Evolutionary conservation across 2,329 filamentous ascomycete species (phyloP).

Genomic region (Aschersonia sp.): DNA sequence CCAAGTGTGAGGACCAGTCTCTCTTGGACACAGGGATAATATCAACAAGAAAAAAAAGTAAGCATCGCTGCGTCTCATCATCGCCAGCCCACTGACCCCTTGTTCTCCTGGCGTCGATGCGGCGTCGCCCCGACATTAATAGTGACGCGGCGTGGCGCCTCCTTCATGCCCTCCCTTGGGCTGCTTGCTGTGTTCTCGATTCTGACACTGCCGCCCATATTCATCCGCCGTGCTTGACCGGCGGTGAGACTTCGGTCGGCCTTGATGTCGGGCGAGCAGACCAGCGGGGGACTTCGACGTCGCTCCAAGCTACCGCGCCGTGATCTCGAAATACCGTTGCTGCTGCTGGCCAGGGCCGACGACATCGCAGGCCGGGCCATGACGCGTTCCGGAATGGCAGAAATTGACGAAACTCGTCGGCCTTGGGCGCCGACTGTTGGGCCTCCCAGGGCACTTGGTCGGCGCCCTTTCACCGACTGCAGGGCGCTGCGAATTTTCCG

Average conservation of each 20-base stretch:
- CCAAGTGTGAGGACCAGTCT: background rate
- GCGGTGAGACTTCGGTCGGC: constrained; percentile 29
- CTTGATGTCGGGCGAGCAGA: constrained; percentile 31
- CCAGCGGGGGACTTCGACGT: constrained; percentile 36
- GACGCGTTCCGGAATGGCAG: constrained; percentile 13
- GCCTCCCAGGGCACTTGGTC: constrained; percentile 22
- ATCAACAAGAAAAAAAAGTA: background rate
- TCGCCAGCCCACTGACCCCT: constrained; percentile 13
- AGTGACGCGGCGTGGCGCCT: constrained; percentile 20
- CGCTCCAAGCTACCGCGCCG: constrained; percentile 35
- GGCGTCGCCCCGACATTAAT: constrained; percentile 16
- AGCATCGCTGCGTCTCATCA: constrained; percentile 7
- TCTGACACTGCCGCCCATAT: constrained; percentile 29
- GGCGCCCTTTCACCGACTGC: constrained; percentile 31
- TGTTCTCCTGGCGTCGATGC: constrained; percentile 17
- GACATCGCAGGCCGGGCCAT: constrained; percentile 21
- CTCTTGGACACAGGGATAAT: background rate
- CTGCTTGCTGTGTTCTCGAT: constrained; percentile 13
- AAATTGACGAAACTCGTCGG: constrained; percentile 30
- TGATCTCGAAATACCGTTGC: constrained; percentile 41
- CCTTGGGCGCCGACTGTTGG: constrained; percentile 18
- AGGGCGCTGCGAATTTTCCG: constrained; percentile 40
- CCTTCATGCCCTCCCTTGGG: constrained; percentile 10
- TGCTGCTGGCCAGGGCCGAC: constrained; percentile 30
- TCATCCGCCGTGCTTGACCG: constrained; percentile 43